Percentiles rank a stretch among this genome's conserved stretches.
Evolutionary conservation across 768 basidiomycete genomes (phyloP).

Genomic region (Lactarius evosmus): DNA sequence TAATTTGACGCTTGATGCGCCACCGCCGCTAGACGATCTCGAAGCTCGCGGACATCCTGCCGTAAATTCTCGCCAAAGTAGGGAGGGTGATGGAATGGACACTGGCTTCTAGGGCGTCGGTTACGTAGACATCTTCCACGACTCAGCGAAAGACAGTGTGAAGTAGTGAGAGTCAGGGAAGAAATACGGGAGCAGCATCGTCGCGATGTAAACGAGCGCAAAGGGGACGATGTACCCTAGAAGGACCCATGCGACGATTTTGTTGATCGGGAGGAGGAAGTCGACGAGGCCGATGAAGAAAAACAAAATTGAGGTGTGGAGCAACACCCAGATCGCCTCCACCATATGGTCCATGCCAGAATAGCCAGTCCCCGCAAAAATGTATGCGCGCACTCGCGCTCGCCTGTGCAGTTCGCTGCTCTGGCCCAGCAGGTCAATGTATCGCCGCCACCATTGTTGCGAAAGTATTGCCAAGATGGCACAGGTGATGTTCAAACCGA

Average conservation of each 20-base stretch:
- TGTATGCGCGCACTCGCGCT: not conserved
- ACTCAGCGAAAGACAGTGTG: not conserved
- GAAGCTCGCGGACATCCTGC: not conserved
- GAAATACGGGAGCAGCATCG: not conserved
- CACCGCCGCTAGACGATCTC: not conserved
- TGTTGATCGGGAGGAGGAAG: conserved; percentile 7
- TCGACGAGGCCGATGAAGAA: conserved; percentile 10
- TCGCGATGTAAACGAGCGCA: not conserved
- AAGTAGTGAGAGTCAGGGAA: not conserved
- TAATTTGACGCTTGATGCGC: not conserved
- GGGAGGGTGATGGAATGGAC: not conserved
- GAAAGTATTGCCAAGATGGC: not conserved
- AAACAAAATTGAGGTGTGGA: not conserved
- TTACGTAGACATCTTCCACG: not conserved
- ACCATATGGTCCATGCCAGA: not conserved
- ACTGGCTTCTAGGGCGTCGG: not conserved
- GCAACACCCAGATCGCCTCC: not conserved
- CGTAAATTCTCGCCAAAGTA: not conserved
- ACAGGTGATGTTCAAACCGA: not conserved
- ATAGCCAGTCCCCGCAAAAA: not conserved
- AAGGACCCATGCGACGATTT: not conserved
- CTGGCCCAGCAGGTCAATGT: not conserved
- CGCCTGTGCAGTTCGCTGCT: not conserved
- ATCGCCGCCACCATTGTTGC: not conserved
- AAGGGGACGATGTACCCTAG: not conserved